Percentiles rank a stretch among this genome's conserved stretches.
These are phyloP conservation scores for Tolypocladium cylindrosporum DNA, from an alignment of 2,329 filamentous ascomycete genomes.

Conservation along the genomic window DNA sequence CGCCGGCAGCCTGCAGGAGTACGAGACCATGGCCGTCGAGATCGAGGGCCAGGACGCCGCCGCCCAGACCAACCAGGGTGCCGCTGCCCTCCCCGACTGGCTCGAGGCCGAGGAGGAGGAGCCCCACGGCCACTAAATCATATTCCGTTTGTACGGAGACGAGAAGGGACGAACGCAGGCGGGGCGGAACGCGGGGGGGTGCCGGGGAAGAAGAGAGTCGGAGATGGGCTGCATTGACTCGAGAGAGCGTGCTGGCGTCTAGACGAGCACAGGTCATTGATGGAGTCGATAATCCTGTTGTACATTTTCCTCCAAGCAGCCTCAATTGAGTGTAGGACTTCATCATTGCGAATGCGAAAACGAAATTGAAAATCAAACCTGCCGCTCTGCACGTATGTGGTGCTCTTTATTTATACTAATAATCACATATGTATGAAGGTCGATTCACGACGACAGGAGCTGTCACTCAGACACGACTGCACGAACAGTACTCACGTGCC, in stretches of 20 bases:
- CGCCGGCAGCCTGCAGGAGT: conserved; percentile 82
- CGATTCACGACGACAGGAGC: too few species aligned
- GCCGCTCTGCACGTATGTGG: neutral
- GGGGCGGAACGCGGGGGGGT: neutral
- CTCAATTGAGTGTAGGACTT: conserved; percentile 21
- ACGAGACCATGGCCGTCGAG: conserved; percentile 90
- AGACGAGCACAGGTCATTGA: conserved; percentile 6
- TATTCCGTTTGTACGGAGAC: neutral
- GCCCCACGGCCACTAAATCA: conserved; percentile 35
- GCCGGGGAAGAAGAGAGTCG: neutral
- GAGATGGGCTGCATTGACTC: neutral
- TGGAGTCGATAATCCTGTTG: conserved; percentile 21
- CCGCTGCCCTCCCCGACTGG: conserved; percentile 58
- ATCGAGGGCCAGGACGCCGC: conserved; percentile 73
- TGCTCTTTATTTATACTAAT: neutral
- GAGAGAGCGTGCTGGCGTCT: conserved; percentile 1
- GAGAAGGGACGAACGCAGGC: neutral
- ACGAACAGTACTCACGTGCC: neutral
- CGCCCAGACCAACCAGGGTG: conserved; percentile 46
- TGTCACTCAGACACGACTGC: neutral
- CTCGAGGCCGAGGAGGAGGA: conserved; percentile 69
- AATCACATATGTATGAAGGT: too few species aligned
- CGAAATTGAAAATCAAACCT: neutral
- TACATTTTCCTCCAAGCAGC: conserved; percentile 26
- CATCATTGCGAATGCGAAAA: conserved; percentile 5